Percentiles rank a stretch among this genome's conserved stretches.
Conservation (phyloP, 2,329 filamentous ascomycete genomes). For the Alternaria solani region DNA sequence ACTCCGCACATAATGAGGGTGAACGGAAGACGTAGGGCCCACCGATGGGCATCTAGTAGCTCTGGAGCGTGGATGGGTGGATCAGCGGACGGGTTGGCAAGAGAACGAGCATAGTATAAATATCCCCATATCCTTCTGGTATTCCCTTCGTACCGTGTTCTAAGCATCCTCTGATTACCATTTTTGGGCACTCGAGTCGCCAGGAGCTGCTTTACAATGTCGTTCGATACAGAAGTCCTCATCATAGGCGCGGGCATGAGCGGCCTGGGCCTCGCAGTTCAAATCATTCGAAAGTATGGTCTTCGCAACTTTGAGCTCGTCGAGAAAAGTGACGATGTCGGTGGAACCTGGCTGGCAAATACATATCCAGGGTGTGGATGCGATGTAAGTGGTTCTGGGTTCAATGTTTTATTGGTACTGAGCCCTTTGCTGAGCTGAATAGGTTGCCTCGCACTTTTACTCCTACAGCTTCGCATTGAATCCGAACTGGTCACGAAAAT, state of each 20-base stretch:
- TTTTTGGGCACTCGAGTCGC: background rate
- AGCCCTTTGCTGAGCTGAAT: background rate
- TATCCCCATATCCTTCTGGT: background rate
- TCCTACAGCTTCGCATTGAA: constrained; percentile 69
- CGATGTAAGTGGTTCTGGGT: constrained; percentile 24
- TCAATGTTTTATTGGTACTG: background rate
- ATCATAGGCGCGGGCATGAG: constrained; percentile 62
- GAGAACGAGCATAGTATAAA: constrained; percentile 11
- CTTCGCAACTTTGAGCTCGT: constrained; percentile 54
- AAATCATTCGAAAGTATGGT: constrained; percentile 53
- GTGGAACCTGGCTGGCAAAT: constrained; percentile 46
- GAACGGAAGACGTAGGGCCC: background rate
- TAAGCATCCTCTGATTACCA: background rate
- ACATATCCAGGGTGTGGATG: constrained; percentile 48
- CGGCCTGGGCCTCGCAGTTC: constrained; percentile 57
- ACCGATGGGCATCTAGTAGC: background rate
- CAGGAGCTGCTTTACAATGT: constrained; percentile 27
- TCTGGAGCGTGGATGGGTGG: constrained; percentile 1
- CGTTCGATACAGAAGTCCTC: constrained; percentile 56
- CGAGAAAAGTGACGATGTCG: constrained; percentile 54
- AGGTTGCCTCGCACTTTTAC: constrained; percentile 63
- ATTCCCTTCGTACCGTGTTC: background rate
- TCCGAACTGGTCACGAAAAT: constrained; percentile 67
- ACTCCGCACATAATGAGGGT: constrained; percentile 10
- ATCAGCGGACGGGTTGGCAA: background rate